Evolutionary conservation across 2,329 filamentous ascomycete genomes (phyloP).

Genomic region (Diplodia seriata): DNA sequence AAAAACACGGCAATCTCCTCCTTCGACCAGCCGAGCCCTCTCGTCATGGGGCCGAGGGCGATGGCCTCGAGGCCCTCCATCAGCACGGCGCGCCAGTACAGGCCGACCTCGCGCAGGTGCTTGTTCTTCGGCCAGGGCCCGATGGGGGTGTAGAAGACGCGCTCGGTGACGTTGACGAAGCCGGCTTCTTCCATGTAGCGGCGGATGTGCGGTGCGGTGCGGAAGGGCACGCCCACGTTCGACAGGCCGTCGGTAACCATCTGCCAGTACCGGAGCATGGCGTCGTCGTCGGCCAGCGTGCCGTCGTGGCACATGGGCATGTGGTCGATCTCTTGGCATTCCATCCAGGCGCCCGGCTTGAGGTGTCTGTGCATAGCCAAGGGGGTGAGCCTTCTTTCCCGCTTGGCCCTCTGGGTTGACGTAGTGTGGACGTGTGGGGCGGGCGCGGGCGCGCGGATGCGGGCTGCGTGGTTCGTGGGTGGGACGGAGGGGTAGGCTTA

Average conservation of each 20-base stretch:
- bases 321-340: conserved; percentile 63
- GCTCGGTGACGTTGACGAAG: conserved; percentile 60
- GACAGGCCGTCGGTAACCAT: conserved; percentile 55
- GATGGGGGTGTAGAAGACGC: conserved; percentile 60
- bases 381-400: not conserved
- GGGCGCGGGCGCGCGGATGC: not conserved
- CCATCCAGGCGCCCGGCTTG: conserved; percentile 63
- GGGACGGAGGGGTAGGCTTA: conserved; percentile 41
- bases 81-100: conserved; percentile 37
- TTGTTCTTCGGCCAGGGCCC: conserved; percentile 60
- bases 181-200: conserved; percentile 59
- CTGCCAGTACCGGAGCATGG: conserved; percentile 57
- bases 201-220: conserved; percentile 42
- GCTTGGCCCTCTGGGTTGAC: not conserved
- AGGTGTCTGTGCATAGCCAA: conserved; percentile 51
- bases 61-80: conserved; percentile 37
- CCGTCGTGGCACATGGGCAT: conserved; percentile 55
- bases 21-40: conserved; percentile 36
- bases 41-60: conserved; percentile 35
- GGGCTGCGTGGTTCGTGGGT: not conserved
- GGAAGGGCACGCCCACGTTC: conserved; percentile 54
- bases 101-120: conserved; percentile 36
- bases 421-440: not conserved
- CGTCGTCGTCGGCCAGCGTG: conserved; percentile 50
- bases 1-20: conserved; percentile 34